These are phyloP conservation scores for Neltuma alba DNA, from an alignment of 306 rosid genomes.

Conservation along the genomic window DNA sequence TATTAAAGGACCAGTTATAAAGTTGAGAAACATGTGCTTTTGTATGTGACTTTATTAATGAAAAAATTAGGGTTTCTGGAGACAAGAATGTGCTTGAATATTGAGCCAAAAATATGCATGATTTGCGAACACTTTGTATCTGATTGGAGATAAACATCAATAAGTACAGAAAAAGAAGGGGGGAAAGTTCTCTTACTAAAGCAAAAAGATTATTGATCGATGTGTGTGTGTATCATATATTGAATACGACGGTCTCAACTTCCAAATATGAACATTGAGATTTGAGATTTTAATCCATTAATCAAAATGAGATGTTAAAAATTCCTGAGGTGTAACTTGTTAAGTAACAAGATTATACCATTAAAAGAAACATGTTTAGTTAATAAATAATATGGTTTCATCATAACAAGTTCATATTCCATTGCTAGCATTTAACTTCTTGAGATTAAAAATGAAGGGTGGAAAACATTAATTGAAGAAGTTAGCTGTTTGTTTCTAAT, in stretches of 20 bases:
- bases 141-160: slow-evolving; percentile 5
- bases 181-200: background rate
- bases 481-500: background rate
- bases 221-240: background rate
- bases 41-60: background rate
- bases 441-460: too few relatives aligned
- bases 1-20: background rate
- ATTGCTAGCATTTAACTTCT: background rate
- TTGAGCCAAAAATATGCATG: slow-evolving; percentile 5
- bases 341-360: background rate
- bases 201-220: background rate
- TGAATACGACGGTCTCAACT: background rate
- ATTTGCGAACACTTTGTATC: background rate
- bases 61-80: background rate
- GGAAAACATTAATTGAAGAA: background rate
- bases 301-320: background rate
- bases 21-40: background rate
- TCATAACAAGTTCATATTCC: too few relatives aligned
- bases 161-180: background rate
- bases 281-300: too few relatives aligned
- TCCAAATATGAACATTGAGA: too few relatives aligned
- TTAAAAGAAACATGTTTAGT: too few relatives aligned
- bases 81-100: background rate
- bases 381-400: too few relatives aligned
- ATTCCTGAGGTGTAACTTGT: too few relatives aligned